Evolutionary conservation across 164 flowering plant genomes (phyloP), one percentile per base, ranked within the genome.

Genomic region (Aristolochia fimbriata): DNA sequence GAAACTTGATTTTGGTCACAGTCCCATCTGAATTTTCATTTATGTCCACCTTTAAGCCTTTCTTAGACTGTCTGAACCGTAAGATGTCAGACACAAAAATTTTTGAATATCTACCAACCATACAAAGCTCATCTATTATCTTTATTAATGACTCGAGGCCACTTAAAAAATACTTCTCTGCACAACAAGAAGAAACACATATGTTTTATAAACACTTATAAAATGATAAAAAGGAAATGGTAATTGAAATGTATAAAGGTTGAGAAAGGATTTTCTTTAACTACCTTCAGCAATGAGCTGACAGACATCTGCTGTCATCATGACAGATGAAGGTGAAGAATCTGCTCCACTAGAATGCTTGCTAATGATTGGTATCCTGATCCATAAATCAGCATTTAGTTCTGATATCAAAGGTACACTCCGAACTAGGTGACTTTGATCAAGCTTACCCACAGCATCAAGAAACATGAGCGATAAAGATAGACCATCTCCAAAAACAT

Each of bases 361-460:
- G 67, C 47, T 65, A 49, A 68, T 77, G 56, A 61, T 67, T 13
- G 97, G 97, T 60, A 90, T 71, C 75, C 85, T 84, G 31, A 93
- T 57, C 96, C 95, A 90, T 15, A 90, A 61, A 78, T 93, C 99
- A 58, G 77, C 81, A 70, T 71, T 68, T 14, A 85, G 59, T 48
- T 80, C 65, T 54, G 72, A 63, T 72, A 88, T 59, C 54, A 93
- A 68, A 25, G 73, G 31, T 14, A 72, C 30, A 55, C 46, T 67
- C 68, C 19, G 15, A 24, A 15, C 25, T 6, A 22, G 59, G 11
- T 37, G 51, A 55, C 66, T 62, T 63, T 70, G 52, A 64, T 60
- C 68, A 69, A 65, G 64, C 45, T 31, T 48, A 31, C 37, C 63
- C 60, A 59, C 80, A 64, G 71, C 73, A 59, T 74, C 73, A 16